Base-by-base conservation (phyloP, 2,329 filamentous ascomycete species). In the Chaetomium globosum region DNA sequence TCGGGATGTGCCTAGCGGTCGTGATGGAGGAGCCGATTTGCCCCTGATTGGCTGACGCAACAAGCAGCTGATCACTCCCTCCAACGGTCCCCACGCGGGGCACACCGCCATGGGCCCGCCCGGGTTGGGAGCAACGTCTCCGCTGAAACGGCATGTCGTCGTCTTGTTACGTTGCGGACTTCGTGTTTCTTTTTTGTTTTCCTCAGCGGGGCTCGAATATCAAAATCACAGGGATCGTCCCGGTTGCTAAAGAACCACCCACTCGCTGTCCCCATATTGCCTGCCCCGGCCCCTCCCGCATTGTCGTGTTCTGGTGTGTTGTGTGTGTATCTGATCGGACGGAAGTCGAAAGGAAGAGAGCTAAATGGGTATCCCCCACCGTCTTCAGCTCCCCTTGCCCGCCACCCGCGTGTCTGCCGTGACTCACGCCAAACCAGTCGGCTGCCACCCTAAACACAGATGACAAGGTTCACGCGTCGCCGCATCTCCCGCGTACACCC, bases 31-130 rank as follows among this genome's bases (percentile, higher is more conserved):
- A 55, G 59, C 33, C 13, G 58, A 30, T 59, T 46, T 36, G 62
- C 19, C 48, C 51, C 48, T 71, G 68, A 72, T 72, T 72, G 71
- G 71, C 39, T 60, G 55, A 12, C 46, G 53, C 54, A 55, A 33
- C 63, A 65, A 62, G 63, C 71, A 71, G 71, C 67, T 72, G 71
- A 71, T 67, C 71, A 61, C 31, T 46, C 60, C 55, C 58, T 56
- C 59, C 67, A 62, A 69, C 65, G 51, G 59, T 64, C 63, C 64
- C 67, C 64, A 69, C 65, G 60, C 64, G 59, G n/a, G 33, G 62
- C 59, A 61, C 59, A 62, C 63, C 53, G 49, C 28, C 59, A 52
- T 49, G 39, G 39, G 39, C 19, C 39, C 46, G 23, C 60, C 57
- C 16, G 16, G 57, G 48, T 30, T 39, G 61, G 52, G 36, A 64